Base-by-base conservation (phyloP, 2,329 filamentous ascomycete species). In the Neoarthrinium moseri region DNA sequence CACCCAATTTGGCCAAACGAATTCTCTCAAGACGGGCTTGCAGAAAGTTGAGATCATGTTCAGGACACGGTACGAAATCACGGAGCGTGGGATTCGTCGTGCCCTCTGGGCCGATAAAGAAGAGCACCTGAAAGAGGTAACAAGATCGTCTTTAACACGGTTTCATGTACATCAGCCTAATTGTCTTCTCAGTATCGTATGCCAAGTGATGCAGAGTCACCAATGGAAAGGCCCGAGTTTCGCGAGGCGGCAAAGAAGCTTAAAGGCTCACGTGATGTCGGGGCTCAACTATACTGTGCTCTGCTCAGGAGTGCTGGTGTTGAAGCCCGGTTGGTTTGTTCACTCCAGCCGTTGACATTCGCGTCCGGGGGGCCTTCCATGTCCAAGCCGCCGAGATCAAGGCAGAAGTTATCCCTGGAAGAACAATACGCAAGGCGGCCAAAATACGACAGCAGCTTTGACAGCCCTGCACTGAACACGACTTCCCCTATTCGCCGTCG, bases 281-380 rank as follows among this genome's bases (percentile, higher is more conserved):
- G 91, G 1, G 88, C 90, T 2, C 91, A 97, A 62, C 66, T 99
- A 0, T 96, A 95, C 58, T 97, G 94, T 63, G 87, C 91, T 3
- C 67, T 97, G 24, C 74, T 99, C 4, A 84, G 94, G 15, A 81
- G 83, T n/a, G 82, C 79, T n/a, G 91, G 89, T 3, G 82, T 97
- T 6, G 83, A 90, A 51, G 77, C 89, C 5, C 80, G 94, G 11
- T 74, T 99, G 4, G 87, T 97, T 1, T 96, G 91, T 64, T 99
- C 94, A 4, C 70, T 99, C 4, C 94, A 99, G 55, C 82, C 86
- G 2, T 73, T 99, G 1, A 77, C 87, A 0, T 91, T 91, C 54
- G 72, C 75, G 3, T 77, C 74, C 5, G 67, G 71, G 1, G 77
- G 72, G 0, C 79, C 79, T 2, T 65, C 69, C 0, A 64, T 81